Conservation (phyloP, 192 early-diverging fungal species). For the Coemansia sp. region DNA sequence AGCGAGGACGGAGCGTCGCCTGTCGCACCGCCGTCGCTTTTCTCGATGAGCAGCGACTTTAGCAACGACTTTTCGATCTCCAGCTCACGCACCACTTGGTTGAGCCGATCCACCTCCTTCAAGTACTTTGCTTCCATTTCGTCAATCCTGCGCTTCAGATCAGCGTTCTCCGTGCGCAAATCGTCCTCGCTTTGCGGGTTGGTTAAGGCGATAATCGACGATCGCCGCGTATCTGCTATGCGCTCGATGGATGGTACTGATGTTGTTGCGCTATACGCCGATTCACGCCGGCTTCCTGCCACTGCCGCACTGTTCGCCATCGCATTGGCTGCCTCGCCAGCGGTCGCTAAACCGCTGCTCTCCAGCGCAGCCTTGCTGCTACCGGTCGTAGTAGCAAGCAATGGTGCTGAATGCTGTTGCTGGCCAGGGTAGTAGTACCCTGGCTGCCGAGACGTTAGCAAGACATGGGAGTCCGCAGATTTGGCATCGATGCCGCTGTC, state of each 20-base stretch:
- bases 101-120: conserved; percentile 34
- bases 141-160: conserved; percentile 44
- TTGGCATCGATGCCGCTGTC: not conserved
- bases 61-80: conserved; percentile 53
- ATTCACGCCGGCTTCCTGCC: not conserved
- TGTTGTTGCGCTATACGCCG: not conserved
- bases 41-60: conserved; percentile 39
- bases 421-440: conserved; percentile 1
- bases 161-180: conserved; percentile 36
- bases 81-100: conserved; percentile 30
- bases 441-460: not conserved
- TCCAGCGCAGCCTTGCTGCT: not conserved
- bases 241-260: conserved; percentile 18
- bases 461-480: not conserved
- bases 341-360: too few relatives aligned
- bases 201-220: conserved; percentile 53
- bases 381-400: not conserved
- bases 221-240: conserved; percentile 33
- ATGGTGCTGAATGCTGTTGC: conserved; percentile 3
- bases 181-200: conserved; percentile 45
- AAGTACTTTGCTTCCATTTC: conserved; percentile 47
- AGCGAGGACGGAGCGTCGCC: too few relatives aligned
- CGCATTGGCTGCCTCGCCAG: not conserved
- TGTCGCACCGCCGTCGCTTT: conserved; percentile 2
- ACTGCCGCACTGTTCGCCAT: not conserved